These are phyloP conservation scores for Fusarium heterosporum DNA, from an alignment of 2,329 filamentous ascomycete genomes.

Conservation along the genomic window DNA sequence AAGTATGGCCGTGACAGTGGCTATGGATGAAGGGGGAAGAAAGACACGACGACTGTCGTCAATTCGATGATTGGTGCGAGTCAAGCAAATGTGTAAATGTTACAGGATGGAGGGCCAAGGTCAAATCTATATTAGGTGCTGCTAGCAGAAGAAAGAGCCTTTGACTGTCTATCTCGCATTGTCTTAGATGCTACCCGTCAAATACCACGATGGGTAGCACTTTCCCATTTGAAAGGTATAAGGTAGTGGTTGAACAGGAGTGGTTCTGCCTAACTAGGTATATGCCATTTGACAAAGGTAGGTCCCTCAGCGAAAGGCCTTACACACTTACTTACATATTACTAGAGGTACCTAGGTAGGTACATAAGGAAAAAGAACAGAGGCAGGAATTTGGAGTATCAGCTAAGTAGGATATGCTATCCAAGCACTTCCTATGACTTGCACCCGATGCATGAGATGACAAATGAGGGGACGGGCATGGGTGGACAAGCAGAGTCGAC, in stretches of 20 bases:
- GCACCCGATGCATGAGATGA: too few species aligned
- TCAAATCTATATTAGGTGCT: not conserved
- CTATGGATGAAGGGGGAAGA: slow-evolving; percentile 19
- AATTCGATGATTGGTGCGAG: not conserved
- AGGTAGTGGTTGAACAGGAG: not conserved
- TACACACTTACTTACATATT: not conserved
- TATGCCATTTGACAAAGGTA: too few species aligned
- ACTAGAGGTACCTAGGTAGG: not conserved
- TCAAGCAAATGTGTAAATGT: not conserved
- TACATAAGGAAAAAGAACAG: not conserved
- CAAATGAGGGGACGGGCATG: not conserved
- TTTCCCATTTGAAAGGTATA: not conserved
- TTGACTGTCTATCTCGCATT: not conserved
- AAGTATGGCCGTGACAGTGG: slow-evolving; percentile 6
- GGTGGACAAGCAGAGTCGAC: not conserved
- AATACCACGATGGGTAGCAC: not conserved
- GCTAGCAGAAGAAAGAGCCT: not conserved
- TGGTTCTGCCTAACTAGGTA: too few species aligned
- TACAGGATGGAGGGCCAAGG: not conserved
- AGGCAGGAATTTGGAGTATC: too few species aligned
- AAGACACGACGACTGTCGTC: not conserved
- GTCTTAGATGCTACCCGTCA: not conserved
- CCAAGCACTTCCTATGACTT: too few species aligned
- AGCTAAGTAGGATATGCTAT: too few species aligned
- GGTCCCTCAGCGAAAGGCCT: too few species aligned